These are phyloP conservation scores for Amanita muscaria DNA, from an alignment of 768 basidiomycete species.

Conservation along the genomic window DNA sequence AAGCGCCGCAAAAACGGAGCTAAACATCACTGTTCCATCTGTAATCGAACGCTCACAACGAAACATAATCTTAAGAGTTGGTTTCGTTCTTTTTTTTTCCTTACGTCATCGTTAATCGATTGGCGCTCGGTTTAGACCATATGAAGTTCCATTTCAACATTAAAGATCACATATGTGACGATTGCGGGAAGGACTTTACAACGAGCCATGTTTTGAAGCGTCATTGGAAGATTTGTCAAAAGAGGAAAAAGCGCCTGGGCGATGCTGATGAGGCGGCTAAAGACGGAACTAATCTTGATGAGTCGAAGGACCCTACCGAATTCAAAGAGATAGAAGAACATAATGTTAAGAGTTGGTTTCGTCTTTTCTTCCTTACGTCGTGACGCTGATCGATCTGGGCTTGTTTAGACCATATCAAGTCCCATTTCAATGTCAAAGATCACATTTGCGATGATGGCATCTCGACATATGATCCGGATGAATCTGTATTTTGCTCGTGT, in stretches of 20 bases:
- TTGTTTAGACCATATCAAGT: too few species aligned
- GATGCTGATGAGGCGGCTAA: not conserved
- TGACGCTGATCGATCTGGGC: too few species aligned
- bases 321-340: too few species aligned
- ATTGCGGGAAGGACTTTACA: constrained; percentile 3
- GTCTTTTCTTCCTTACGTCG: too few species aligned
- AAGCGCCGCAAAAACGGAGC: constrained; percentile 4
- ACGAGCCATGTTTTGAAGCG: constrained; percentile 2
- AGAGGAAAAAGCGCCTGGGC: not conserved
- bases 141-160: constrained; percentile 3
- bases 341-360: too few species aligned
- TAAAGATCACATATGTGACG: not conserved
- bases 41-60: not conserved
- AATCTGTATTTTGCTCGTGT: too few species aligned
- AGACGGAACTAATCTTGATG: too few species aligned
- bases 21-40: constrained; percentile 1
- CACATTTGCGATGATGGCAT: too few species aligned
- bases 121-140: not conserved
- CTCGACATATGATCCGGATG: too few species aligned
- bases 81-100: not conserved
- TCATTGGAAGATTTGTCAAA: not conserved
- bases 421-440: too few species aligned
- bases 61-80: constrained; percentile 6
- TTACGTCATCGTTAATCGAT: not conserved
- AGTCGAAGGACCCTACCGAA: too few species aligned